phyloP scores from a whole-genome alignment of 106 monocot genomes.

The Phalaenopsis aphrodite region DNA sequence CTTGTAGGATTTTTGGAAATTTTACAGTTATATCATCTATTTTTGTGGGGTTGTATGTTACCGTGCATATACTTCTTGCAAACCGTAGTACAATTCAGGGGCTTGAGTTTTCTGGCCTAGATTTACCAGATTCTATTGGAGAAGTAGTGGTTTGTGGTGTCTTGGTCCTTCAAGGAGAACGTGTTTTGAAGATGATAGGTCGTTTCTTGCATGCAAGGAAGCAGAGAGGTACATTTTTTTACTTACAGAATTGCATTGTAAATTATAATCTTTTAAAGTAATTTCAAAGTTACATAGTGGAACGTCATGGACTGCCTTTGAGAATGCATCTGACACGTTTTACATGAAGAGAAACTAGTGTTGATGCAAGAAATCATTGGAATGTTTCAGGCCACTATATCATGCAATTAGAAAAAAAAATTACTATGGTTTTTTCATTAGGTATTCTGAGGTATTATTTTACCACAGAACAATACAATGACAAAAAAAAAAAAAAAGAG shows the following conservation, averaged over 20 bases:
- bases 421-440: neutral
- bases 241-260: neutral
- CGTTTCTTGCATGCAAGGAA: slow-evolving; percentile 51
- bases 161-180: slow-evolving; percentile 70
- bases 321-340: neutral
- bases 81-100: slow-evolving; percentile 39
- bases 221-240: slow-evolving; percentile 43
- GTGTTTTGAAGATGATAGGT: slow-evolving; percentile 37
- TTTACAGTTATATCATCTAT: slow-evolving; percentile 48
- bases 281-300: neutral
- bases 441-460: neutral
- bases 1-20: slow-evolving; percentile 47
- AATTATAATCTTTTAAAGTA: neutral
- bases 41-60: slow-evolving; percentile 36
- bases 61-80: slow-evolving; percentile 45
- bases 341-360: neutral
- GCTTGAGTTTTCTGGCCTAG: slow-evolving; percentile 74
- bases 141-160: slow-evolving; percentile 60
- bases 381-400: neutral
- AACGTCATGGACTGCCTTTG: neutral
- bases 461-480: neutral
- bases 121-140: slow-evolving; percentile 79
- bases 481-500: too few relatives aligned
- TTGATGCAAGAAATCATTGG: neutral
- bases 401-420: neutral